These are phyloP conservation scores for Paradendryphiella salina DNA, from an alignment of 2,329 filamentous ascomycete species.

Conservation along the genomic window DNA sequence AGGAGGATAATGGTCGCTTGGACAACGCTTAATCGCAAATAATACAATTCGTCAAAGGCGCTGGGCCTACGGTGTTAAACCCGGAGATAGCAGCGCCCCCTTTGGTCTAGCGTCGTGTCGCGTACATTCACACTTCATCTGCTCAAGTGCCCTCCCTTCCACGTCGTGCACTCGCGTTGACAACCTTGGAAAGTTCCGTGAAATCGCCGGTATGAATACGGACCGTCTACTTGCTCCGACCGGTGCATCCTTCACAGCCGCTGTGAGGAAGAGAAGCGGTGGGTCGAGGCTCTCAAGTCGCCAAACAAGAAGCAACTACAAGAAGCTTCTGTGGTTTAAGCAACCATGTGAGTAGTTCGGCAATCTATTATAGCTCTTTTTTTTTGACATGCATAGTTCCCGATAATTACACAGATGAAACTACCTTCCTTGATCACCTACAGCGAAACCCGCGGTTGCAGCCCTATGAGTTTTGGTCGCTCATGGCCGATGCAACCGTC, in stretches of 20 bases:
- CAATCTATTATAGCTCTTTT: not conserved
- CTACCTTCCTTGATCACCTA: constrained; percentile 93
- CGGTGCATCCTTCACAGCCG: constrained; percentile 14
- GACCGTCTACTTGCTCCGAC: constrained; percentile 18
- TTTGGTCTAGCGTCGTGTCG: not conserved
- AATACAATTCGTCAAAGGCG: constrained; percentile 1
- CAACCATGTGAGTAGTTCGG: constrained; percentile 71
- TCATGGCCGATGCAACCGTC: constrained; percentile 92
- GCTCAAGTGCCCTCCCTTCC: not conserved
- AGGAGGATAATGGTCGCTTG: constrained; percentile 62
- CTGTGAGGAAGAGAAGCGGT: constrained; percentile 52
- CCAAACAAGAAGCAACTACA: constrained; percentile 76
- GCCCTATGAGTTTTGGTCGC: constrained; percentile 96
- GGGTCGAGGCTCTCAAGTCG: constrained; percentile 67
- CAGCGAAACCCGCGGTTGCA: constrained; percentile 91
- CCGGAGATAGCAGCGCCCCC: constrained; percentile 3
- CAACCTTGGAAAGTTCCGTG: not conserved
- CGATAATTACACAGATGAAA: constrained; percentile 98
- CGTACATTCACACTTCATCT: not conserved
- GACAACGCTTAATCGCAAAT: constrained; percentile 53
- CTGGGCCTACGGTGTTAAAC: not conserved
- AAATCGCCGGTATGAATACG: constrained; percentile 16
- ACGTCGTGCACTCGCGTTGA: not conserved
- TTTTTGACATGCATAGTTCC: constrained; percentile 63
- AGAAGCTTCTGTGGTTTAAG: constrained; percentile 97